A percentile compares a stretch with the other conserved stretches of the same genome.
phyloP scores from a whole-genome alignment of 176 grass and related monocot genomes.

The Oropetium thomaeum region DNA sequence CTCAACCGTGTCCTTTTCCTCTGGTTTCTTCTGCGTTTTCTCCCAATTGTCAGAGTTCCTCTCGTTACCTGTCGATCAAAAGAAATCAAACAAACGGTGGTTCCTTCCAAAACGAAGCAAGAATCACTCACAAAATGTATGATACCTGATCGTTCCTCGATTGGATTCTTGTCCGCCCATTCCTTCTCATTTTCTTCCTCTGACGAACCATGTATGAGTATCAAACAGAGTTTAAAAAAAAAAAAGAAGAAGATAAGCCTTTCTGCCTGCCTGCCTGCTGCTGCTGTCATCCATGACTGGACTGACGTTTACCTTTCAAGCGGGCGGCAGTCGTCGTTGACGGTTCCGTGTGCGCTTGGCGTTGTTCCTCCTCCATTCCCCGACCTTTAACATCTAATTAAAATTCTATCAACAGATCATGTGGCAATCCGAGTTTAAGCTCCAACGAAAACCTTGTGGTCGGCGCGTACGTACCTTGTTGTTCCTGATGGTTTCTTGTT shows the following conservation, averaged over 20 bases:
- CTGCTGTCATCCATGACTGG: neutral
- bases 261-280: too few species aligned
- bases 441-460: neutral
- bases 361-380: neutral
- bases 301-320: conserved; percentile 14
- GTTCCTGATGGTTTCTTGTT: neutral
- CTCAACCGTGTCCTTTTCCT: neutral
- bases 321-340: neutral
- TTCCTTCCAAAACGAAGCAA: neutral
- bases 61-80: neutral
- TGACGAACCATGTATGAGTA: conserved; percentile 14
- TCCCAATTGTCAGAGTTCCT: conserved; percentile 24
- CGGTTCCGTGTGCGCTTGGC: conserved; percentile 13
- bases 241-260: neutral
- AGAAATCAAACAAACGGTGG: neutral
- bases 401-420: neutral
- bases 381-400: neutral
- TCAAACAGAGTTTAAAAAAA: too few species aligned
- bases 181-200: conserved; percentile 11
- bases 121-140: too few species aligned
- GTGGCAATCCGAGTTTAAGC: neutral
- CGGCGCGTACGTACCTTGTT: conserved; percentile 4
- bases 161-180: conserved; percentile 13
- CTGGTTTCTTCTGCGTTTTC: neutral
- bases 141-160: conserved; percentile 22